phyloP scores from a whole-genome alignment of 192 early-diverging fungal genomes.

The Entomortierella lignicola region DNA sequence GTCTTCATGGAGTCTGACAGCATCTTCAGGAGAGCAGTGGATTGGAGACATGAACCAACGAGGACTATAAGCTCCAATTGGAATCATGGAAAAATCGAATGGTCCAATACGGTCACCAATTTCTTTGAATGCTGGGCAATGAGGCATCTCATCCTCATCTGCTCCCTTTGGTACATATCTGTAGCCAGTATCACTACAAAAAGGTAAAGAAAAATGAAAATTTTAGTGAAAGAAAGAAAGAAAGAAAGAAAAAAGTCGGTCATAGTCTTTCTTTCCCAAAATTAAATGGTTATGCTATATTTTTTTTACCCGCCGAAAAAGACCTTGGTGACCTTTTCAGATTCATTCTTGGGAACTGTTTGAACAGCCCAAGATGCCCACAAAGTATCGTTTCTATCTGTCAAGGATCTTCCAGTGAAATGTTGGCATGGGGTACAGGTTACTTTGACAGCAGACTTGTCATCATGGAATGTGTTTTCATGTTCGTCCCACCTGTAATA shows the following conservation, averaged over 20 bases:
- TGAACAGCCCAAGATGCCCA: constrained; percentile 83
- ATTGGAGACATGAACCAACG: constrained; percentile 78
- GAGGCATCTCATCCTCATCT: constrained; percentile 63
- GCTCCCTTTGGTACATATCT: constrained; percentile 61
- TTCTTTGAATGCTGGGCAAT: constrained; percentile 87
- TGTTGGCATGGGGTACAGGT: constrained; percentile 81
- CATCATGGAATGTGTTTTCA: constrained; percentile 33
- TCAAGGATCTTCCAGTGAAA: constrained; percentile 70
- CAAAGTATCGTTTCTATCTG: constrained; percentile 78
- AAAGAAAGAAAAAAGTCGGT: neutral
- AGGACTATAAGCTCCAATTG: constrained; percentile 89
- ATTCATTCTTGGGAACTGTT: constrained; percentile 44
- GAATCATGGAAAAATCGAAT: constrained; percentile 80
- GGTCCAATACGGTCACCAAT: constrained; percentile 81
- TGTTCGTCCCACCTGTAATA: constrained; percentile 36
- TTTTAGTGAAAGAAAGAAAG: constrained; percentile 26
- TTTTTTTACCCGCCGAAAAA: constrained; percentile 68
- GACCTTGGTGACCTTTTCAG: constrained; percentile 53
- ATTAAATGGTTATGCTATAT: neutral
- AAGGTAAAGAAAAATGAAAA: constrained; percentile 28
- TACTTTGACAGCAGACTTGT: constrained; percentile 41
- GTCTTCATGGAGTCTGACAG: constrained; percentile 83
- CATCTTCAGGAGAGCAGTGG: constrained; percentile 85
- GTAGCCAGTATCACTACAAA: constrained; percentile 83
- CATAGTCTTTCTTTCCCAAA: too few species aligned